A percentile compares a stretch with the other conserved stretches of the same genome.
These are phyloP conservation scores for Vitis hybrid DNA, from an alignment of 177 flowering plant species.

Conservation along the genomic window DNA sequence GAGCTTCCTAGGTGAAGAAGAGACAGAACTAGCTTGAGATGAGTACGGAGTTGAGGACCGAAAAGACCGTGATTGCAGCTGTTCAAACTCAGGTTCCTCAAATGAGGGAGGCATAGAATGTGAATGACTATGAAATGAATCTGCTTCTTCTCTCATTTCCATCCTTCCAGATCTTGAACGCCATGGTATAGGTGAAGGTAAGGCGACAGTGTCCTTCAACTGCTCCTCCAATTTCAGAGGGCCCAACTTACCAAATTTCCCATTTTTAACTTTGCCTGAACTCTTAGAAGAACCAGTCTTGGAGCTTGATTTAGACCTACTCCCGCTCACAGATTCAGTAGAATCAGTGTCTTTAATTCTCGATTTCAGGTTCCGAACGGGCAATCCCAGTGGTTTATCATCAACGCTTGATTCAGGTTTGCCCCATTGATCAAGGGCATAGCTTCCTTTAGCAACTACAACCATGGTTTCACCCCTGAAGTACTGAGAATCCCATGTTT, in stretches of 20 bases:
- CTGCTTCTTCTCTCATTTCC: conserved; percentile 22
- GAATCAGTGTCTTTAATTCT: conserved; percentile 13
- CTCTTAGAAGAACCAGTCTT: conserved; percentile 8
- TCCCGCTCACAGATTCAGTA: conserved; percentile 11
- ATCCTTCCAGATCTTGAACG: conserved; percentile 29
- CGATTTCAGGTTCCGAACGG: conserved; percentile 46
- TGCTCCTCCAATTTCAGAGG: conserved; percentile 31
- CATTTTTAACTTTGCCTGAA: conserved; percentile 4
- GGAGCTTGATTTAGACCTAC: conserved; percentile 16
- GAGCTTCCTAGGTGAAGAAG: conserved; percentile 12
- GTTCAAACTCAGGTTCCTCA: conserved; percentile 30
- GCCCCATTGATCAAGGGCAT: conserved; percentile 14
- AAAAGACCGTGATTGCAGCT: conserved; percentile 13
- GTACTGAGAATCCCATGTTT: conserved; percentile 33
- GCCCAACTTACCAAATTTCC: conserved; percentile 24
- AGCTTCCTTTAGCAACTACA: conserved; percentile 27
- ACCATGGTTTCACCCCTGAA: conserved; percentile 31
- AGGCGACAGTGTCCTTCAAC: conserved; percentile 25
- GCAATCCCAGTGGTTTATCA: conserved; percentile 38
- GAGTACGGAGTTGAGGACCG: conserved; percentile 20
- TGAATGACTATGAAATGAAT: not conserved
- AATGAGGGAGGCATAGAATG: conserved; percentile 33
- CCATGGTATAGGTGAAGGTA: conserved; percentile 34
- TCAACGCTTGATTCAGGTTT: not conserved
- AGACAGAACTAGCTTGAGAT: conserved; percentile 17